phyloP scores from a whole-genome alignment of 441 rosid genomes.

The Manihot esculenta region DNA sequence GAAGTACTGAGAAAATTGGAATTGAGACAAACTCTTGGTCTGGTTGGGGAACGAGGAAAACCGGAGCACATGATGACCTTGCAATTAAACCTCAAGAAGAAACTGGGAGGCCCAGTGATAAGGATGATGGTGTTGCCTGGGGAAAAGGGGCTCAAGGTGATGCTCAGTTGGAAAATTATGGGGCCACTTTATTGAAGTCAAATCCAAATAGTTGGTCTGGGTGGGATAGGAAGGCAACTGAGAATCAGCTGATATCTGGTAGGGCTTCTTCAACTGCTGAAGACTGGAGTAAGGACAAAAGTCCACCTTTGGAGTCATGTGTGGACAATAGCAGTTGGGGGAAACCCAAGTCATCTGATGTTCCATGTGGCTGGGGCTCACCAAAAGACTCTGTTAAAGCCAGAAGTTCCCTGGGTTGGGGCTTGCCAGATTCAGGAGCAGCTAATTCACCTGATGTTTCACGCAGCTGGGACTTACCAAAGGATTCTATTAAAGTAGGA shows the following conservation, averaged over 20 bases:
- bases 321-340: slow-evolving; percentile 34
- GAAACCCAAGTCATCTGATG: neutral
- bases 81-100: neutral
- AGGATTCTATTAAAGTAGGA: no score
- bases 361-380: neutral
- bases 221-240: no score
- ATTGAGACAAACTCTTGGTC: slow-evolving; percentile 33
- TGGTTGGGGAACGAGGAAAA: slow-evolving; percentile 38
- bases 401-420: neutral
- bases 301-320: neutral
- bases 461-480: no score
- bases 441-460: neutral
- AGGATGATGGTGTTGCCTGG: no score
- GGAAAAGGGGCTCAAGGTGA: neutral
- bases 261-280: slow-evolving; percentile 2
- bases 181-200: neutral
- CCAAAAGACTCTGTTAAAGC: no score
- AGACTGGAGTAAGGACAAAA: neutral
- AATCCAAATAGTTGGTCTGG: no score
- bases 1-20: neutral
- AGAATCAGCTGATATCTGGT: neutral
- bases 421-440: slow-evolving; percentile 16
- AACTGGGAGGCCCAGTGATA: neutral
- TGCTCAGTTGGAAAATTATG: neutral
- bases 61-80: slow-evolving; percentile 12